phyloP scores from a whole-genome alignment of 495 filamentous ascomycete genomes.

The Glarea lozoyensis region DNA sequence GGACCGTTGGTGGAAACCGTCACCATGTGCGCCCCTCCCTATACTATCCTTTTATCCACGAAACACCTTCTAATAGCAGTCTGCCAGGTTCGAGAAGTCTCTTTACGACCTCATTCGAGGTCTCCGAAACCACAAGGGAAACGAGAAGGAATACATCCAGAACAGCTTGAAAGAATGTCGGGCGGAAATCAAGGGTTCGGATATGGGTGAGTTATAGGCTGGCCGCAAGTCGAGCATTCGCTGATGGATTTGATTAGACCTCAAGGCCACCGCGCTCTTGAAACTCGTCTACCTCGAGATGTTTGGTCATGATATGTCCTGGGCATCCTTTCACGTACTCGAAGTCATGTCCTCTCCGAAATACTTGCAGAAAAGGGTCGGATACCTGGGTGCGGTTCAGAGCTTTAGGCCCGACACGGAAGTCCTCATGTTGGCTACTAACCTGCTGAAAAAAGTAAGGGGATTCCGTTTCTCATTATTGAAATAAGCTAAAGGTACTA shows the following conservation, averaged over 20 bases:
- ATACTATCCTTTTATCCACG: neutral
- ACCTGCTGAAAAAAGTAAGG: slow-evolving; percentile 84
- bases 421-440: slow-evolving; percentile 95
- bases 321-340: slow-evolving; percentile 95
- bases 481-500: slow-evolving; percentile 26
- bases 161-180: slow-evolving; percentile 89
- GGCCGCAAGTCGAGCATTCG: neutral
- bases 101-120: slow-evolving; percentile 98
- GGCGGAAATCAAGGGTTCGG: slow-evolving; percentile 76
- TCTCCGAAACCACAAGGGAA: slow-evolving; percentile 85
- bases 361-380: slow-evolving; percentile 88
- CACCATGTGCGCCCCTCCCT: neutral
- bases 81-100: slow-evolving; percentile 90
- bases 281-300: slow-evolving; percentile 97
- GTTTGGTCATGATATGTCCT: slow-evolving; percentile 99
- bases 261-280: slow-evolving; percentile 90
- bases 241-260: slow-evolving; percentile 46
- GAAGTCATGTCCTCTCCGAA: slow-evolving; percentile 97
- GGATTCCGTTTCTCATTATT: neutral
- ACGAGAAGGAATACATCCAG: slow-evolving; percentile 88
- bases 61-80: neutral
- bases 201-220: slow-evolving; percentile 58
- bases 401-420: slow-evolving; percentile 94
- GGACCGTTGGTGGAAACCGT: neutral
- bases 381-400: slow-evolving; percentile 93